phyloP scores from a whole-genome alignment of 768 basidiomycete species.

The Lentinula boryana region DNA sequence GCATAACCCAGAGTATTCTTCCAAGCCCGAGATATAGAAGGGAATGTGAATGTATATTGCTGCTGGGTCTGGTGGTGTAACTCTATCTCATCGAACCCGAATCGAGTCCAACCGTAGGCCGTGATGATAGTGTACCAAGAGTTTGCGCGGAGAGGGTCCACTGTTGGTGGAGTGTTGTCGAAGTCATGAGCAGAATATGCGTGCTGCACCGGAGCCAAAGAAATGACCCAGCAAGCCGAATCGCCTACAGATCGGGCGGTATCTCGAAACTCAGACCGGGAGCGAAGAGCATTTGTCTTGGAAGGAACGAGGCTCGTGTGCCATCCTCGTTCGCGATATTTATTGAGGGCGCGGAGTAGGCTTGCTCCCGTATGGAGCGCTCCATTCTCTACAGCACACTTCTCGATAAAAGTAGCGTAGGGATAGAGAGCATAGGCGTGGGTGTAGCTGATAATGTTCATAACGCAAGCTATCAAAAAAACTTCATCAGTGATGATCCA shows the following conservation, averaged over 20 bases:
- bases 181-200: background rate
- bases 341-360: slow-evolving; percentile 15
- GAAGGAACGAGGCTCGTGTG: slow-evolving; percentile 10
- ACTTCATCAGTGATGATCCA: background rate
- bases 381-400: background rate
- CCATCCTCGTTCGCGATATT: slow-evolving; percentile 35
- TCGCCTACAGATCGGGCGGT: slow-evolving; percentile 26
- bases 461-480: slow-evolving; percentile 27
- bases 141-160: background rate
- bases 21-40: background rate
- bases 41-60: background rate
- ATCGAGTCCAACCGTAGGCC: background rate
- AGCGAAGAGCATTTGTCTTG: background rate
- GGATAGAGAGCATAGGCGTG: slow-evolving; percentile 38
- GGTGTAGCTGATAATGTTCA: slow-evolving; percentile 37
- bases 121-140: slow-evolving; percentile 3
- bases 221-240: slow-evolving; percentile 21
- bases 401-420: slow-evolving; percentile 28
- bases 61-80: too few species aligned
- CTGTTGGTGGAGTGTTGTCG: background rate
- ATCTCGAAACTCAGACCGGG: slow-evolving; percentile 13
- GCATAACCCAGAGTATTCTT: background rate
- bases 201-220: slow-evolving; percentile 12
- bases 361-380: slow-evolving; percentile 6
- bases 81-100: background rate